phyloP scores from a whole-genome alignment of 129 eudicot species.

The Dittrichia graveolens region DNA sequence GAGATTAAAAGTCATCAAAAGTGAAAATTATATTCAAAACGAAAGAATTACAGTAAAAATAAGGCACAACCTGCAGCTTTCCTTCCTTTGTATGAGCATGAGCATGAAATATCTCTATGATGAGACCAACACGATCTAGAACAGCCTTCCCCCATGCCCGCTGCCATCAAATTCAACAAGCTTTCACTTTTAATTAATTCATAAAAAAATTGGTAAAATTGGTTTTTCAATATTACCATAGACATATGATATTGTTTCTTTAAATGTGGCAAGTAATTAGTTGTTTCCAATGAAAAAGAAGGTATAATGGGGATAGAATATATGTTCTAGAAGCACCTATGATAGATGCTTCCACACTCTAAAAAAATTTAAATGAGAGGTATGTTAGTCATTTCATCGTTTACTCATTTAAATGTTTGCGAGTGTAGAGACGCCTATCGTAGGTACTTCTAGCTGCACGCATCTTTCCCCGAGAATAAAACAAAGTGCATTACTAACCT shows the following conservation, averaged over 20 bases:
- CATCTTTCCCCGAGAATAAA: too few species aligned
- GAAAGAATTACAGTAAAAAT: neutral
- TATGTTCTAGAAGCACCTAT: too few species aligned
- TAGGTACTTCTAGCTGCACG: too few species aligned
- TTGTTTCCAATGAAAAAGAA: neutral
- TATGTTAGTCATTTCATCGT: too few species aligned
- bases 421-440: too few species aligned
- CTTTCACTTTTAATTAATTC: neutral
- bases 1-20: slow-evolving; percentile 2
- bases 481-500: slow-evolving; percentile 45
- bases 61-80: slow-evolving; percentile 69
- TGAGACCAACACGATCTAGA: slow-evolving; percentile 96
- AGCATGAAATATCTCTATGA: slow-evolving; percentile 92
- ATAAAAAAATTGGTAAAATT: neutral
- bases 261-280: neutral
- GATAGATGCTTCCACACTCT: too few species aligned
- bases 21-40: slow-evolving; percentile 12
- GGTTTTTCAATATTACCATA: neutral
- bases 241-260: neutral
- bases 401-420: too few species aligned
- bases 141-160: slow-evolving; percentile 84
- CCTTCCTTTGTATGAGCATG: slow-evolving; percentile 99
- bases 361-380: too few species aligned
- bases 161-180: slow-evolving; percentile 42
- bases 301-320: too few species aligned